Evolutionary conservation across 768 basidiomycete genomes (phyloP).

Genomic region (Cystobasidium onofrii): DNA sequence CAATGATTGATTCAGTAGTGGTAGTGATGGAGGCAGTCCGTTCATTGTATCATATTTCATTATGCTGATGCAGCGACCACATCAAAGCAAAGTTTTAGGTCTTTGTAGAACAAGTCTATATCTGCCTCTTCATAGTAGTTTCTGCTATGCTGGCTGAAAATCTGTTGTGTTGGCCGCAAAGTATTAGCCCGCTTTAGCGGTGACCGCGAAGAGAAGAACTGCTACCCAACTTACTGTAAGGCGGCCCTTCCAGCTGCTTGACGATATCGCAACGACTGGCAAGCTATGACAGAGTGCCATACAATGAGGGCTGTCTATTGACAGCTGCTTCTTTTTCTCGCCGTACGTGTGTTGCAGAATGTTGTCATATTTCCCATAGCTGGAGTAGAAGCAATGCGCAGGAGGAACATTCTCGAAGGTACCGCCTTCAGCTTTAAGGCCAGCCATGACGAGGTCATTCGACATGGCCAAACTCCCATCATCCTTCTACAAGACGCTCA

Average conservation of each 20-base stretch:
- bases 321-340: neutral
- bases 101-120: too few species aligned
- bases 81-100: too few species aligned
- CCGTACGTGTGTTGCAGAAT: neutral
- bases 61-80: too few species aligned
- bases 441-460: neutral
- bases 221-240: neutral
- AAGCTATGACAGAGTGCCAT: neutral
- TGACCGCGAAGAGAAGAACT: neutral
- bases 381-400: conserved; percentile 2
- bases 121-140: neutral
- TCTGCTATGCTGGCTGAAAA: neutral
- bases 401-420: neutral
- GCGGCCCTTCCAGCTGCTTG: neutral
- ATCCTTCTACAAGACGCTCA: neutral
- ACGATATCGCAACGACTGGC: neutral
- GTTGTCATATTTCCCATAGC: neutral
- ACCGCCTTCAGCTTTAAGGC: neutral
- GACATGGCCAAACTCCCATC: neutral
- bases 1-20: too few species aligned
- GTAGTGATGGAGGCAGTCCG: too few species aligned
- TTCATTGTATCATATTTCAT: too few species aligned
- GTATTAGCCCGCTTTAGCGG: neutral
- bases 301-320: neutral
- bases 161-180: neutral